phyloP scores from a whole-genome alignment of 345 rosid species.

The Eutrema yunnanense region DNA sequence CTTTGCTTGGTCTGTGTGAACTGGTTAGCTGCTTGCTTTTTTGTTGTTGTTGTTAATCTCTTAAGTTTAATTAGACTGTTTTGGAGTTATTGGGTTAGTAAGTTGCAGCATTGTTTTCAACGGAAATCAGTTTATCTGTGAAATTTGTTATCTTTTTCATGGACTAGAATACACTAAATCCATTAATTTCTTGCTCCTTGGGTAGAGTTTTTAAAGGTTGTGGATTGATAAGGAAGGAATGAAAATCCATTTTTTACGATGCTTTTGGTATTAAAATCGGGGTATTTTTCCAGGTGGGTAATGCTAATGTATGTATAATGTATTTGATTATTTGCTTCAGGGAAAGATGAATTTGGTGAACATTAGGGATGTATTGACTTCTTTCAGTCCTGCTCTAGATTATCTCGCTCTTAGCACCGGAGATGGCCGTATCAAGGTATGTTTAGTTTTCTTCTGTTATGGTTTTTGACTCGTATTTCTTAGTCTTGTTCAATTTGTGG shows the following conservation, averaged over 20 bases:
- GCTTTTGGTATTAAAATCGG: neutral
- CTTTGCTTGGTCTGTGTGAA: neutral
- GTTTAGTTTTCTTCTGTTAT: neutral
- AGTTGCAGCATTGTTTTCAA: neutral
- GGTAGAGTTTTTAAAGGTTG: neutral
- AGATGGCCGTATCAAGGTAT: slow-evolving; percentile 82
- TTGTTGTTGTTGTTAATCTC: neutral
- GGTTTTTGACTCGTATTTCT: neutral
- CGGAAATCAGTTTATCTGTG: neutral
- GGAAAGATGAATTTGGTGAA: slow-evolving; percentile 55
- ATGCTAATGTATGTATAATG: neutral
- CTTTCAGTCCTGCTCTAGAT: slow-evolving; percentile 70
- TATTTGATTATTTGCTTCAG: slow-evolving; percentile 28
- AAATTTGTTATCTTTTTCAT: neutral
- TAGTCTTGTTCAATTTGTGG: neutral
- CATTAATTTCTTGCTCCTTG: neutral
- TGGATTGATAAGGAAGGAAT: neutral
- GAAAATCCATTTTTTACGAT: neutral
- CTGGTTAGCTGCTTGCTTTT: slow-evolving; percentile 15
- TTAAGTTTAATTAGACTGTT: neutral
- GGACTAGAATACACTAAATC: neutral
- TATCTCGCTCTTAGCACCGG: slow-evolving; percentile 78
- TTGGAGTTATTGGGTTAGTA: neutral
- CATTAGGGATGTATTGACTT: slow-evolving; percentile 68
- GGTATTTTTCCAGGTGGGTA: neutral